Conservation (phyloP, 1,284 basidiomycete genomes). For the Ceratobasidium theobromae region DNA sequence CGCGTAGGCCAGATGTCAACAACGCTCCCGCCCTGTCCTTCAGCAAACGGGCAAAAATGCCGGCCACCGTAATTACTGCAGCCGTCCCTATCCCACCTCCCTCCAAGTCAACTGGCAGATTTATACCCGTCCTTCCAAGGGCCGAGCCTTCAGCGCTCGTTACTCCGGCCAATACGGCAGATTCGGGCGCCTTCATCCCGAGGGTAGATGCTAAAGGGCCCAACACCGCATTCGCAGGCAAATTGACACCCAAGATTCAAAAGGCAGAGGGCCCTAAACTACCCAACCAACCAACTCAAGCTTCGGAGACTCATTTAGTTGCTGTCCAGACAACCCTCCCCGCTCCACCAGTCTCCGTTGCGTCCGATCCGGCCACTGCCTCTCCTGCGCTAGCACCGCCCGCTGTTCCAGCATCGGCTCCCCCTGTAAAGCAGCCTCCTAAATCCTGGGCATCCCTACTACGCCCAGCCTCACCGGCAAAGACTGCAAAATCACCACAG, state of each 20-base stretch:
- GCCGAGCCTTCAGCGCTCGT: neutral
- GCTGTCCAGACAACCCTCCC: conserved; percentile 11
- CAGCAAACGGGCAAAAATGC: conserved; percentile 17
- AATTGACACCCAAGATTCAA: neutral
- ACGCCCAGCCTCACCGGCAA: conserved; percentile 47
- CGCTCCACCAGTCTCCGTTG: neutral
- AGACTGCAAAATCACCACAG: conserved; percentile 45
- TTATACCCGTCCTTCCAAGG: neutral
- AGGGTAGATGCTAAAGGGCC: neutral
- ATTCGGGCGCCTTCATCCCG: neutral
- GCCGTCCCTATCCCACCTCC: conserved; percentile 15
- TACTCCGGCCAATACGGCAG: neutral
- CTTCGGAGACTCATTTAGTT: conserved; percentile 34
- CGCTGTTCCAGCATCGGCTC: conserved; percentile 40
- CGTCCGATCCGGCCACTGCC: conserved; percentile 3
- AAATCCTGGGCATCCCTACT: conserved; percentile 80
- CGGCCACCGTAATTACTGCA: conserved; percentile 2
- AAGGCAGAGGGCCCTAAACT: neutral
- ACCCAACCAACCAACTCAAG: neutral
- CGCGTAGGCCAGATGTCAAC: conserved; percentile 3
- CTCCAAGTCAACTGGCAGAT: neutral
- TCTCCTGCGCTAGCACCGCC: conserved; percentile 41
- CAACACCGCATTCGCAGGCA: neutral
- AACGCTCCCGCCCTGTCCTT: conserved; percentile 18
- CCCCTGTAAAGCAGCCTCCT: conserved; percentile 47